phyloP scores from a whole-genome alignment of 208 protist genomes.

The Crithidia sp. region DNA sequence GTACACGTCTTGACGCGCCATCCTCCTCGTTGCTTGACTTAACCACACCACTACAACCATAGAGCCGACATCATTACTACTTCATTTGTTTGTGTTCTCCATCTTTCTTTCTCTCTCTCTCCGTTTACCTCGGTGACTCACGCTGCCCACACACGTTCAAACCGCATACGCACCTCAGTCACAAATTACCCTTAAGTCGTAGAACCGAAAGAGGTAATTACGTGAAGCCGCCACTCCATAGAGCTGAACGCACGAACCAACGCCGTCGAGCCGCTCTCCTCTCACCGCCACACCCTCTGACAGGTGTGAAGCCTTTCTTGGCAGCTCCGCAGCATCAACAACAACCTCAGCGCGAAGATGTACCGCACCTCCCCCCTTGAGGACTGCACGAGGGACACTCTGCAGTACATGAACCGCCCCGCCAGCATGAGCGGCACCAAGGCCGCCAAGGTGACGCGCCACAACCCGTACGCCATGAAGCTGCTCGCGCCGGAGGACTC shows the following conservation, averaged over 20 bases:
- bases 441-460: constrained; percentile 30
- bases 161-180: no score
- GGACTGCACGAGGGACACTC: constrained; percentile 67
- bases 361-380: constrained; percentile 35
- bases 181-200: no score
- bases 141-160: no score
- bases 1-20: neutral
- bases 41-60: neutral
- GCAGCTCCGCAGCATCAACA: neutral
- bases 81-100: constrained; percentile 7
- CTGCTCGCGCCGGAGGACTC: constrained; percentile 54
- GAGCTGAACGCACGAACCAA: no score
- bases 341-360: constrained; percentile 6
- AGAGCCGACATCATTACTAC: constrained; percentile 11
- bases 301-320: no score
- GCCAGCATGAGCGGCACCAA: constrained; percentile 21
- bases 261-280: no score
- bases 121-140: no score
- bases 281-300: no score
- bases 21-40: neutral
- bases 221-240: no score
- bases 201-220: no score
- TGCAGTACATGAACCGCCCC: constrained; percentile 63
- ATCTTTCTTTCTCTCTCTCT: constrained; percentile 6
- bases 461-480: constrained; percentile 69